Conservation (phyloP, 768 basidiomycete species). For the Phanerochaete carnosa region DNA sequence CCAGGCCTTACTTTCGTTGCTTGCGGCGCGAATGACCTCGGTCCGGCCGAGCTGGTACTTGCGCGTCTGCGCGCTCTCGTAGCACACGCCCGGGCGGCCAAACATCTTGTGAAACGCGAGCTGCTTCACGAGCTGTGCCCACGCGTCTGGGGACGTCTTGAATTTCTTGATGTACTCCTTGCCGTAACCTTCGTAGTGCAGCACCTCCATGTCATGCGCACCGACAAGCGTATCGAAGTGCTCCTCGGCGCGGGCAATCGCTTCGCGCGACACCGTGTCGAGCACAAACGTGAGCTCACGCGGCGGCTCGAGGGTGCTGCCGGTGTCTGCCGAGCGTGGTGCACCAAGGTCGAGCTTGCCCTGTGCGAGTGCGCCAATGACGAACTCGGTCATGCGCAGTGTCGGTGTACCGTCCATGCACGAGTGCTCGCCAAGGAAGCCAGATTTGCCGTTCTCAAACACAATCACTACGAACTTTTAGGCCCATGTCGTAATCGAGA, state of each 20-base stretch:
- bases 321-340: slow-evolving; percentile 32
- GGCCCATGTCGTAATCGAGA: background rate
- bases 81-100: slow-evolving; percentile 72
- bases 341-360: slow-evolving; percentile 78
- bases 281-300: slow-evolving; percentile 71
- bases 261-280: slow-evolving; percentile 45
- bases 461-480: slow-evolving; percentile 65
- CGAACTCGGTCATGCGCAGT: slow-evolving; percentile 91
- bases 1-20: slow-evolving; percentile 80
- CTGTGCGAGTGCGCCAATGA: slow-evolving; percentile 69
- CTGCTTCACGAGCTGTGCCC: slow-evolving; percentile 94
- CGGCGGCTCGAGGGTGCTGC: slow-evolving; percentile 46
- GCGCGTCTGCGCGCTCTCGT: slow-evolving; percentile 93
- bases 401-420: slow-evolving; percentile 96
- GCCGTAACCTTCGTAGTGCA: slow-evolving; percentile 56
- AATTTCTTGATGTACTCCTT: slow-evolving; percentile 80
- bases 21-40: slow-evolving; percentile 89
- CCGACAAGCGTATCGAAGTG: slow-evolving; percentile 76
- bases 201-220: slow-evolving; percentile 75
- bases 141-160: slow-evolving; percentile 89
- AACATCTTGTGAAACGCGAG: slow-evolving; percentile 90
- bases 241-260: slow-evolving; percentile 56
- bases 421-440: slow-evolving; percentile 86
- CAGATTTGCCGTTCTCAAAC: slow-evolving; percentile 91
- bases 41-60: slow-evolving; percentile 90